Conservation (phyloP, 2,329 filamentous ascomycete species). For the Didymella lethalis region DNA sequence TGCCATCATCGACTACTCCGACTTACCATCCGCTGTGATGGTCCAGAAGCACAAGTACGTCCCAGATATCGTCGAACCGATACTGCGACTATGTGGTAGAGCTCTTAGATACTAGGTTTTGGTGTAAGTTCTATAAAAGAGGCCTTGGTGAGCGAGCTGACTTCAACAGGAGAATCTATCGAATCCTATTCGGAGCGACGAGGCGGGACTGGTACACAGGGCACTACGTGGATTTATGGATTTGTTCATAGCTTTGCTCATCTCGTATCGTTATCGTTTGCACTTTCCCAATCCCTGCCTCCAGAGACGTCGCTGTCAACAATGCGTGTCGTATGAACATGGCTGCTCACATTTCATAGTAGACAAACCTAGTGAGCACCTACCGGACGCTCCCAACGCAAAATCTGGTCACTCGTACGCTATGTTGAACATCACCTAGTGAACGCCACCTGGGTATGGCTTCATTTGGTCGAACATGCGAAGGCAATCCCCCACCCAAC, state of each 20-base stretch:
- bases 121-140: too few relatives aligned
- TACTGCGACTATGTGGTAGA: conserved; percentile 11
- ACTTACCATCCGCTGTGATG: background rate
- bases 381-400: too few relatives aligned
- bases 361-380: too few relatives aligned
- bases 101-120: background rate
- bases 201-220: background rate
- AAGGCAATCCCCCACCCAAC: conserved; percentile 22
- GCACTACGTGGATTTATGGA: background rate
- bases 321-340: background rate
- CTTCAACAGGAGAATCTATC: background rate
- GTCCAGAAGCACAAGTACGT: conserved; percentile 16
- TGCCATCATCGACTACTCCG: background rate
- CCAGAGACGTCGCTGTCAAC: background rate
- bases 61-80: conserved; percentile 8
- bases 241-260: background rate
- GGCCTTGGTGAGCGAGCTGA: background rate
- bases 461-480: conserved; percentile 21
- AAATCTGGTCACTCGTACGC: background rate
- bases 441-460: conserved; percentile 5
- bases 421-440: background rate
- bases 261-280: background rate
- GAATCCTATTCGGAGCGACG: background rate
- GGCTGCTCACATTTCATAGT: too few relatives aligned
- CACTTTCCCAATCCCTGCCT: too few relatives aligned